Conservation (phyloP, 306 rosid genomes). For the Rosa multiflora region DNA sequence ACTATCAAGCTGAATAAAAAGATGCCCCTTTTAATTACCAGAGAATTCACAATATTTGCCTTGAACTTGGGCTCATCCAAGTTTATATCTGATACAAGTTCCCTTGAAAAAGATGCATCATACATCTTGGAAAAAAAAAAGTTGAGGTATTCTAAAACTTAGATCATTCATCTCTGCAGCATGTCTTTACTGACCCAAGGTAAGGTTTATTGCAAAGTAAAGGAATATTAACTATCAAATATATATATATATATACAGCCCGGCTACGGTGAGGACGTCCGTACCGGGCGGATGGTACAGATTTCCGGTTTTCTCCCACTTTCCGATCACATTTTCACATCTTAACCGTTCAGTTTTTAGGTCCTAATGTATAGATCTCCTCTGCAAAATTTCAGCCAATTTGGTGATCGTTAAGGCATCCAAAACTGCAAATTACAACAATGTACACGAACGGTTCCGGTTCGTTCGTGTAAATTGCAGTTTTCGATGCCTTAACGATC, state of each 20-base stretch:
- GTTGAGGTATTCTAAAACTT: not conserved
- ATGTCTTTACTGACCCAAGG: constrained; percentile 9
- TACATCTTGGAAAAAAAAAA: not conserved
- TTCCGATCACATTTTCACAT: too few relatives aligned
- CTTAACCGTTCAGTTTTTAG: too few relatives aligned
- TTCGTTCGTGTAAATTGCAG: too few relatives aligned
- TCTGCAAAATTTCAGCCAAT: too few relatives aligned
- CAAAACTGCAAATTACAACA: too few relatives aligned
- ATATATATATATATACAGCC: not conserved
- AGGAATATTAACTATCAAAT: not conserved
- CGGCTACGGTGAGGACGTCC: too few relatives aligned
- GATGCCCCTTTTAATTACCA: not conserved
- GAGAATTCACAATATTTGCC: not conserved
- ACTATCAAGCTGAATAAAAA: not conserved
- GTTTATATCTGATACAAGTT: not conserved
- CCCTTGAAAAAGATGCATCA: not conserved
- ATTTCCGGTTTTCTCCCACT: too few relatives aligned
- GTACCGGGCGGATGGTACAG: too few relatives aligned
- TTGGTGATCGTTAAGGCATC: too few relatives aligned
- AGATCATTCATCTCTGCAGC: not conserved
- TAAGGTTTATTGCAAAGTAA: not conserved
- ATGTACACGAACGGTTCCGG: too few relatives aligned
- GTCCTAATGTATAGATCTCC: too few relatives aligned
- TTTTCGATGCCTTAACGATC: too few relatives aligned
- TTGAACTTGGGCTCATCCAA: not conserved